Conservation (phyloP, 116 monocot genomes). For the Thalassia testudinum region DNA sequence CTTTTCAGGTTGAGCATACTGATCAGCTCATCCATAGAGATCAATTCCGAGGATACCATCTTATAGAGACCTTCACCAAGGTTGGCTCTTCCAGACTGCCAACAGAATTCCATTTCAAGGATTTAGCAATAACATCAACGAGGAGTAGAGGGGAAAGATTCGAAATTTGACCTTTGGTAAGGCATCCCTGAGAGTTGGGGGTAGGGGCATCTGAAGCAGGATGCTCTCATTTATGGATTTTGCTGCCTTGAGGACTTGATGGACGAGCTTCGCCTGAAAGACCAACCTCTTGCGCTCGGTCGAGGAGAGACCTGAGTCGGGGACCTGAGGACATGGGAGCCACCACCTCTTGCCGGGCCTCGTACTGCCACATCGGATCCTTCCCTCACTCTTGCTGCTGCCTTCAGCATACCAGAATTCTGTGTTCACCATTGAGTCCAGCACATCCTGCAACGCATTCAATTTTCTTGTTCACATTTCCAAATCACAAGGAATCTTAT, state of each 20-base stretch:
- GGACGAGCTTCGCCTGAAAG: slow-evolving; percentile 58
- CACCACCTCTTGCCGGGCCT: slow-evolving; percentile 72
- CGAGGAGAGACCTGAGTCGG: slow-evolving; percentile 54
- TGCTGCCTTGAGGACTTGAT: slow-evolving; percentile 85
- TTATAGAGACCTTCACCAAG: slow-evolving; percentile 55
- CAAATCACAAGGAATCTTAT: too few species aligned
- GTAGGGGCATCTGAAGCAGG: slow-evolving; percentile 63
- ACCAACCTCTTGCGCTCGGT: slow-evolving; percentile 51
- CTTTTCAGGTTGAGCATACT: slow-evolving; percentile 45
- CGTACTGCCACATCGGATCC: slow-evolving; percentile 5
- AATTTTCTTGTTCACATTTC: too few species aligned
- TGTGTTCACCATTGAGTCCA: slow-evolving; percentile 72
- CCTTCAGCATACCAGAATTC: slow-evolving; percentile 91
- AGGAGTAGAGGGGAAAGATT: neutral
- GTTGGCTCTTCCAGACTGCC: slow-evolving; percentile 72
- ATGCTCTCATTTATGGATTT: slow-evolving; percentile 90
- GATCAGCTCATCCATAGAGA: slow-evolving; percentile 45
- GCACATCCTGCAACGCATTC: slow-evolving; percentile 44
- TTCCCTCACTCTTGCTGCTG: slow-evolving; percentile 41
- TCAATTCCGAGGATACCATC: slow-evolving; percentile 23
- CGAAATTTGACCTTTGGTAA: slow-evolving; percentile 51
- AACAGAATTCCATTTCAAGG: neutral
- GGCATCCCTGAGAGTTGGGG: slow-evolving; percentile 32
- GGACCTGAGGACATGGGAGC: slow-evolving; percentile 75
- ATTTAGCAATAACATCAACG: neutral